Evolutionary conservation across 768 basidiomycete species (phyloP), one percentile per base, ranked within the genome.

Genomic region (Tulasnella sp.): DNA sequence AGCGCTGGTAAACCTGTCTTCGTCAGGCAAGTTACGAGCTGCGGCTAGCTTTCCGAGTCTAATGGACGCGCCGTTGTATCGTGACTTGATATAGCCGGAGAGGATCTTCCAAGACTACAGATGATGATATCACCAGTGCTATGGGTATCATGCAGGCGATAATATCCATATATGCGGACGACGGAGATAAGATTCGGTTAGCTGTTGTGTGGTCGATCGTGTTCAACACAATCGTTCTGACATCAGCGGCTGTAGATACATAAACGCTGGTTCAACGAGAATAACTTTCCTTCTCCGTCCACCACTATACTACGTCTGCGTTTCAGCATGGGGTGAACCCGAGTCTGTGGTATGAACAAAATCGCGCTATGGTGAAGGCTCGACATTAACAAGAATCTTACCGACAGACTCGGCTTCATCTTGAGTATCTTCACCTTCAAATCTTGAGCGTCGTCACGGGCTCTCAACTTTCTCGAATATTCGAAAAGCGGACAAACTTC

Each of bases 1-100:
- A 89, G 95, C 74, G 97, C 97, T 36, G 97, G 97, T 35, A 98
- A 99, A 80, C 95, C 95, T n/a, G 95, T 99, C 12, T 99, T 92
- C 77, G 84, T 88, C 52, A 93, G 92, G 95, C 91, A 79, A 73
- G 82, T 76, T 19, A 3, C 2, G 7, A 19, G 17, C 26, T 22
- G 7, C 26, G 44, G 42, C 42, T 12, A n/a, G 14, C 19, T 34
- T 62, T 19, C 72, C 4, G 26, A 71, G 12, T 12, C 40, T 69
- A 26, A 29, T 32, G 14, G 17, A 14, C 26, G 14, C 17, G 11
- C 11, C 39, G 4, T 17, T 12, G 16, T 73, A 16, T 29, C 6
- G 17, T 47, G 16, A 19, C 36, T 22, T n/a, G 36, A n/a, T 34
- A 32, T n/a, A 32, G 36, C 34, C 8, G 36, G 44, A n/a, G 19